Conservation (phyloP, 148 eudicot genomes). For the Suaeda aralocaspica region DNA sequence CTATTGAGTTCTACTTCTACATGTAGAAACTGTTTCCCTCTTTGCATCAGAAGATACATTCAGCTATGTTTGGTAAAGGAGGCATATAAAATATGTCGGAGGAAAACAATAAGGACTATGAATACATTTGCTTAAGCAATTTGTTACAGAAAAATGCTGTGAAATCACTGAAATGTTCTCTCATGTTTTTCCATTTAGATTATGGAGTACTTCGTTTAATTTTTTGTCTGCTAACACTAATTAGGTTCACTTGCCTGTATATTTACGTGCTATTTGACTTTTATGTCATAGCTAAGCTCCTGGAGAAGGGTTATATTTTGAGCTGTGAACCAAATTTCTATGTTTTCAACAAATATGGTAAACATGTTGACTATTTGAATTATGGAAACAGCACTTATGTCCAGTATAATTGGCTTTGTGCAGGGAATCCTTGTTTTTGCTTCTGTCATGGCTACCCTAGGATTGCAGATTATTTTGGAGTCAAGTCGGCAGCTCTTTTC, state of each 20-base stretch:
- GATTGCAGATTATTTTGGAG: conserved; percentile 73
- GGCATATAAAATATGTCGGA: neutral
- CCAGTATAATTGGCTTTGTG: neutral
- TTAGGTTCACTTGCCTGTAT: too few relatives aligned
- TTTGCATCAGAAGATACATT: neutral
- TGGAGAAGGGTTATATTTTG: neutral
- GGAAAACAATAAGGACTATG: neutral
- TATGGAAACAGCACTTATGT: neutral
- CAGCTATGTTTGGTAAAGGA: neutral
- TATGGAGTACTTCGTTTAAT: too few relatives aligned
- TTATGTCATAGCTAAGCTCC: neutral
- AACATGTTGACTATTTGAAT: neutral
- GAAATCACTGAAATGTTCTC: neutral
- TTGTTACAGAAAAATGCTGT: neutral
- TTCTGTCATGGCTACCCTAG: conserved; percentile 94
- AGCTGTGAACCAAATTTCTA: neutral
- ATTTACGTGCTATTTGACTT: neutral
- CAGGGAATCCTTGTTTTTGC: conserved; percentile 95
- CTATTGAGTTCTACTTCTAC: neutral
- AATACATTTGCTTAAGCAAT: neutral
- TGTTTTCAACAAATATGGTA: neutral
- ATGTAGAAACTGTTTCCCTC: neutral
- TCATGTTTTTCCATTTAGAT: neutral
- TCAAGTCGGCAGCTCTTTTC: conserved; percentile 53
- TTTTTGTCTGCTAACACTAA: neutral